Evolutionary conservation across 441 rosid species (phyloP).

Genomic region (Erysimum cheiri): DNA sequence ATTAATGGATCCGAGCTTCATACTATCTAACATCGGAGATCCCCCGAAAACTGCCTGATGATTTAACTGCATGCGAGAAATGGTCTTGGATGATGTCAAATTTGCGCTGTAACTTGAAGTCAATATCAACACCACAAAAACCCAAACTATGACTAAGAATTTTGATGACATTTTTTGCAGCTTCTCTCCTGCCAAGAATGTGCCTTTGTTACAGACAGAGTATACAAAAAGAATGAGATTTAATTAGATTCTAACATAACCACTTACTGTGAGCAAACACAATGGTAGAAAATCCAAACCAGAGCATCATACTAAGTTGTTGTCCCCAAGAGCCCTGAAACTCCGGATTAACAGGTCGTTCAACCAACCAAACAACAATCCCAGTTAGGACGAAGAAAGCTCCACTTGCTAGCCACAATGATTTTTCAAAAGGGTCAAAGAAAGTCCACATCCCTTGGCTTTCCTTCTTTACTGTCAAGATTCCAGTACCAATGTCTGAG

Average conservation of each 20-base stretch:
- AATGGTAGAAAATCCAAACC: constrained; percentile 58
- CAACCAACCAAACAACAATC: constrained; percentile 52
- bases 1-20: constrained; percentile 15
- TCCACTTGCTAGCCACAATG: constrained; percentile 51
- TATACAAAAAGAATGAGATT: not conserved
- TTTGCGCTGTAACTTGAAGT: constrained; percentile 57
- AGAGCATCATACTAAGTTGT: constrained; percentile 51
- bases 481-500: constrained; percentile 49
- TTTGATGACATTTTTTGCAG: constrained; percentile 43
- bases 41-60: not conserved
- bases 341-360: constrained; percentile 44
- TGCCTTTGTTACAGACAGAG: not conserved
- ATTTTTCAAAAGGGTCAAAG: constrained; percentile 49
- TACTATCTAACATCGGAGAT: constrained; percentile 16
- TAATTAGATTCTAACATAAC: not conserved
- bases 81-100: constrained; percentile 54
- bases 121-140: constrained; percentile 52
- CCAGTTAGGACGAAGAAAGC: constrained; percentile 49
- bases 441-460: constrained; percentile 49
- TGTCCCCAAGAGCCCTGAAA: constrained; percentile 48
- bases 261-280: constrained; percentile 52
- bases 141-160: constrained; percentile 53
- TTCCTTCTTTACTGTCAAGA: constrained; percentile 36
- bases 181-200: constrained; percentile 49
- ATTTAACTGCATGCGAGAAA: constrained; percentile 43